phyloP scores from a whole-genome alignment of 176 grass and related monocot species.

The Carex pumila region DNA sequence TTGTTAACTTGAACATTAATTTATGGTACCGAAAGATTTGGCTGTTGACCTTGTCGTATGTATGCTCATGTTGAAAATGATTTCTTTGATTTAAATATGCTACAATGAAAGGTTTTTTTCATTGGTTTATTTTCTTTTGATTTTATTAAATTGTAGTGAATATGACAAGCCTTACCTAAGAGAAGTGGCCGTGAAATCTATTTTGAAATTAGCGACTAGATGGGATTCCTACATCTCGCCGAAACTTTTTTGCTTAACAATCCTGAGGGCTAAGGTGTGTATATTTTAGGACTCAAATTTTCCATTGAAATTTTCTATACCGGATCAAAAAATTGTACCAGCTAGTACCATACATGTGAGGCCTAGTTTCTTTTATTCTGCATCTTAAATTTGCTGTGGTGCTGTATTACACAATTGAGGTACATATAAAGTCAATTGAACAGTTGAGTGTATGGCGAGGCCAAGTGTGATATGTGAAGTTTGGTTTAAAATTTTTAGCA shows the following conservation, averaged over 20 bases:
- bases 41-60: slow-evolving; percentile 5
- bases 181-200: slow-evolving; percentile 70
- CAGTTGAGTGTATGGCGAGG: background rate
- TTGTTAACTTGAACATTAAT: background rate
- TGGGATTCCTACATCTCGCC: slow-evolving; percentile 86
- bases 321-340: background rate
- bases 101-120: background rate
- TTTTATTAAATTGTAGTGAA: slow-evolving; percentile 52
- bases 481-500: slow-evolving; percentile 3
- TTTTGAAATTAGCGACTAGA: slow-evolving; percentile 62
- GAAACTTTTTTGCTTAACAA: slow-evolving; percentile 49
- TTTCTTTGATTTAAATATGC: slow-evolving; percentile 8
- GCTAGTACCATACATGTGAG: slow-evolving; percentile 3
- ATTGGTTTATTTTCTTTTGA: slow-evolving; percentile 17
- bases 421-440: slow-evolving; percentile 3
- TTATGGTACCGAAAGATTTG: background rate
- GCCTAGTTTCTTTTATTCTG: slow-evolving; percentile 7
- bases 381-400: background rate
- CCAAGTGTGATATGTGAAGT: background rate
- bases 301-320: slow-evolving; percentile 14
- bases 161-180: slow-evolving; percentile 55
- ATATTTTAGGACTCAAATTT: slow-evolving; percentile 25
- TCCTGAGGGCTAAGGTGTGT: slow-evolving; percentile 63
- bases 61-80: slow-evolving; percentile 1
- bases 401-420: background rate